Percentiles rank a stretch among this genome's conserved stretches.
Conservation (phyloP, 495 filamentous ascomycete species). For the Penicillium soppii region DNA sequence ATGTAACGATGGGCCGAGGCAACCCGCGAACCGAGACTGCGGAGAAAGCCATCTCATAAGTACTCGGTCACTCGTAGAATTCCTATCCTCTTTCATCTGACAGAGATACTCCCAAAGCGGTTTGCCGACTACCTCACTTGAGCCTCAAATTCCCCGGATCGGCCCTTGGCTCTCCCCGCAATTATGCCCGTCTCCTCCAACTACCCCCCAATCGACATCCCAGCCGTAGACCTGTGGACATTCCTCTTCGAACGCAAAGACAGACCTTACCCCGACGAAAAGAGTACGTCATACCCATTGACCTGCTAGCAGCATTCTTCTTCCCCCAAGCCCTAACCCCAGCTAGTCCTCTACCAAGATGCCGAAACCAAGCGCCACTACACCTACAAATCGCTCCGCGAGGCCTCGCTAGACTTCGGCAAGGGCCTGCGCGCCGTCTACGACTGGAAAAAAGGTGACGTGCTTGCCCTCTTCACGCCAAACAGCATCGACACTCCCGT, state of each 20-base stretch:
- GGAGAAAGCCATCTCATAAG: conserved; percentile 9
- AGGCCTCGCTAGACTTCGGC: conserved; percentile 71
- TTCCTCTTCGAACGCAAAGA: conserved; percentile 80
- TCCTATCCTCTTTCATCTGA: background rate
- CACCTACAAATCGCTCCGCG: conserved; percentile 68
- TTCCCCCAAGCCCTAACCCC: conserved; percentile 9
- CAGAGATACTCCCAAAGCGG: background rate
- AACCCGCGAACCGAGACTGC: conserved; percentile 17
- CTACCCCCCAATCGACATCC: conserved; percentile 39
- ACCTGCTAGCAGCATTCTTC: background rate
- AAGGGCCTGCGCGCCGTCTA: conserved; percentile 69
- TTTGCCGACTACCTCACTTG: background rate
- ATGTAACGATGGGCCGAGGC: conserved; percentile 16
- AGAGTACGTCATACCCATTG: conserved; percentile 26
- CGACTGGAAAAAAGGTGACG: conserved; percentile 80
- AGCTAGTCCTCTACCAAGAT: conserved; percentile 77
- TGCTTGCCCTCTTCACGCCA: conserved; percentile 67
- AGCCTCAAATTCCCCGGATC: conserved; percentile 15
- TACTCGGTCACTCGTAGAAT: background rate
- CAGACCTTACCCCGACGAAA: conserved; percentile 60
- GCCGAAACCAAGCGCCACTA: conserved; percentile 69
- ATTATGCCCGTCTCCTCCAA: conserved; percentile 44
- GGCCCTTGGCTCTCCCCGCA: conserved; percentile 19
- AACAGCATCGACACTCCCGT: conserved; percentile 74
- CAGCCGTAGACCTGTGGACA: conserved; percentile 63